Conservation (phyloP, 2,329 filamentous ascomycete species). For the Sporothrix mexicana region DNA sequence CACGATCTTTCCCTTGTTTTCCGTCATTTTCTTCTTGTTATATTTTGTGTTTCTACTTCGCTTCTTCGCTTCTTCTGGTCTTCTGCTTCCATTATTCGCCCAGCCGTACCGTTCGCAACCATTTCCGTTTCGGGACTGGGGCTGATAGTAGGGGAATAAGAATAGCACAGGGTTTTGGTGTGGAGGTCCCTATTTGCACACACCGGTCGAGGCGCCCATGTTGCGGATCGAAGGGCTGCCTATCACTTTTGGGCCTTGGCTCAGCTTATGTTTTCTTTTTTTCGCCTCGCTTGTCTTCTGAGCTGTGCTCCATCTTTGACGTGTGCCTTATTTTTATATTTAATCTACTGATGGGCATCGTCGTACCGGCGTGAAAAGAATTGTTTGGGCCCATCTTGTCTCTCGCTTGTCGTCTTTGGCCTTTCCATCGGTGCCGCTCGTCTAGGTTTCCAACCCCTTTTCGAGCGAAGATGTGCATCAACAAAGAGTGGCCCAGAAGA, state of each 20-base stretch:
- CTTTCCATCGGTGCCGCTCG: slow-evolving; percentile 2
- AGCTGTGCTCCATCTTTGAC: not conserved
- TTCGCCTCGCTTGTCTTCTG: not conserved
- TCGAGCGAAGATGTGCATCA: not conserved
- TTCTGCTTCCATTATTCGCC: not conserved
- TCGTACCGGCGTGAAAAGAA: too few relatives aligned
- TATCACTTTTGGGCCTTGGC: not conserved
- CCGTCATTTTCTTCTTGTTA: not conserved
- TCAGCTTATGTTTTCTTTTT: not conserved
- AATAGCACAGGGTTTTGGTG: not conserved
- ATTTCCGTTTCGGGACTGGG: slow-evolving; percentile 7
- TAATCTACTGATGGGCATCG: not conserved
- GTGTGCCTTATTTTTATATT: not conserved
- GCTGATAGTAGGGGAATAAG: too few relatives aligned
- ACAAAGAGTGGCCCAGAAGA: too few relatives aligned
- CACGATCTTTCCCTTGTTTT: not conserved
- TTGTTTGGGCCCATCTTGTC: not conserved
- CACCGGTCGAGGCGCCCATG: slow-evolving; percentile 23
- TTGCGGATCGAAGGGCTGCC: not conserved
- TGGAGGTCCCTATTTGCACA: slow-evolving; percentile 1
- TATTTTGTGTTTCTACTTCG: not conserved
- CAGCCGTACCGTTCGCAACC: not conserved
- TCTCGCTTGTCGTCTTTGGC: not conserved
- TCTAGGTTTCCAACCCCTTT: not conserved
- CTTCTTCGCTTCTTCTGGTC: not conserved